Percentiles rank a stretch among this genome's conserved stretches.
These are phyloP conservation scores for Lasiodiplodia sp. DNA, from an alignment of 2,329 filamentous ascomycete species.

Conservation along the genomic window DNA sequence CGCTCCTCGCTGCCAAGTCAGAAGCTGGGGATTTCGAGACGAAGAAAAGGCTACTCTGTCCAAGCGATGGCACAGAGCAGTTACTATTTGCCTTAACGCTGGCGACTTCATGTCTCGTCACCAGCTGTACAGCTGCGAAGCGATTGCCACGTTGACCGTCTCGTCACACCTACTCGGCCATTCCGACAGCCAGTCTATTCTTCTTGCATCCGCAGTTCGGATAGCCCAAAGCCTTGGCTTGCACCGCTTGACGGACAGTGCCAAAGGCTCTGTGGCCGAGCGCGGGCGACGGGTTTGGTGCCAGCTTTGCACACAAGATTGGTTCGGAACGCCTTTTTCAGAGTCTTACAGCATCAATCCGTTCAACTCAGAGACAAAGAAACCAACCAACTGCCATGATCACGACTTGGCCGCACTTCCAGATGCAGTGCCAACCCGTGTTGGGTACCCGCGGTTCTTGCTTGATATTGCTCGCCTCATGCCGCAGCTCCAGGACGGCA, in stretches of 20 bases:
- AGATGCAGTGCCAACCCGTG: slow-evolving; percentile 40
- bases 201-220: slow-evolving; percentile 54
- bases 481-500: slow-evolving; percentile 49
- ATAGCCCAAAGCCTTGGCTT: slow-evolving; percentile 59
- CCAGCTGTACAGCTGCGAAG: slow-evolving; percentile 50
- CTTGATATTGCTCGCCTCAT: slow-evolving; percentile 50
- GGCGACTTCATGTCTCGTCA: slow-evolving; percentile 55
- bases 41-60: slow-evolving; percentile 52
- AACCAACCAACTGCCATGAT: slow-evolving; percentile 48
- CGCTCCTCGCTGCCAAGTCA: slow-evolving; percentile 45
- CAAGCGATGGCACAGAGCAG: slow-evolving; percentile 56
- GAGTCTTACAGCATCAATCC: slow-evolving; percentile 49
- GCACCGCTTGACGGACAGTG: slow-evolving; percentile 47
- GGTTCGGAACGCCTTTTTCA: slow-evolving; percentile 52
- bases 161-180: slow-evolving; percentile 59
- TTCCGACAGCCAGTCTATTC: slow-evolving; percentile 56
- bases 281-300: slow-evolving; percentile 51
- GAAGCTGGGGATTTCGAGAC: slow-evolving; percentile 54
- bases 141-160: slow-evolving; percentile 58
- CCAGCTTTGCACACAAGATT: slow-evolving; percentile 52
- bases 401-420: slow-evolving; percentile 39
- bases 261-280: slow-evolving; percentile 38
- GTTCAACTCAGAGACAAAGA: slow-evolving; percentile 44
- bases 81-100: slow-evolving; percentile 54
- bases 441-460: slow-evolving; percentile 28